Conservation (phyloP, 2,329 filamentous ascomycete species). For the Aspergillus ochraceus region DNA sequence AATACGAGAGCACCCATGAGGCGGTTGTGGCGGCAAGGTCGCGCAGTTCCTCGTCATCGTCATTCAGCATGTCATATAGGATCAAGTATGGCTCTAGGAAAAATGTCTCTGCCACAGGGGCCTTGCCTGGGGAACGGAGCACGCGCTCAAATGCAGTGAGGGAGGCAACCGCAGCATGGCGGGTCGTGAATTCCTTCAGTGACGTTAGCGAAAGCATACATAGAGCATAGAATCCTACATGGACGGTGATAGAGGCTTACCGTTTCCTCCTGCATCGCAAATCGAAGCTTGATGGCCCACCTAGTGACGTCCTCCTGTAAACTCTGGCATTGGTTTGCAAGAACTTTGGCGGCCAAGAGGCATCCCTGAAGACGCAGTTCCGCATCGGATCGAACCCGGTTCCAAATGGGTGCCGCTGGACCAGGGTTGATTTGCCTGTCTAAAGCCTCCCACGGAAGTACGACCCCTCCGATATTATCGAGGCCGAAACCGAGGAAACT, state of each 20-base stretch:
- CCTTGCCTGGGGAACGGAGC: slow-evolving; percentile 30
- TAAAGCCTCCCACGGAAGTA: slow-evolving; percentile 30
- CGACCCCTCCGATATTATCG: slow-evolving; percentile 19
- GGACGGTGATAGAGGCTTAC: slow-evolving; percentile 32
- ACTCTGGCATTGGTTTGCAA: slow-evolving; percentile 11
- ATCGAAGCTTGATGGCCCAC: slow-evolving; percentile 38
- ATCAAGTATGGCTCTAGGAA: slow-evolving; percentile 62
- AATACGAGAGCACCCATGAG: slow-evolving; percentile 38
- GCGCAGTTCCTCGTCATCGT: slow-evolving; percentile 90
- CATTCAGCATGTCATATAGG: slow-evolving; percentile 75
- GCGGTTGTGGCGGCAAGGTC: slow-evolving; percentile 55
- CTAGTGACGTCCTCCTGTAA: slow-evolving; percentile 27
- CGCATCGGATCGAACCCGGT: slow-evolving; percentile 38
- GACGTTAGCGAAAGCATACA: slow-evolving; percentile 6
- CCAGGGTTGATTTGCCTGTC: slow-evolving; percentile 26
- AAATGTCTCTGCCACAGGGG: slow-evolving; percentile 22
- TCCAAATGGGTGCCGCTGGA: slow-evolving; percentile 28
- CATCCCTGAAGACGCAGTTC: slow-evolving; percentile 40
- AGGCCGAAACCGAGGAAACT: slow-evolving; percentile 22
- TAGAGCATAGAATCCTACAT: neutral
- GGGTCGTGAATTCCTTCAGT: slow-evolving; percentile 40
- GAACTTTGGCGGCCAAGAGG: slow-evolving; percentile 30
- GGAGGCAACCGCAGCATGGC: slow-evolving; percentile 38
- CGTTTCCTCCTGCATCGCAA: slow-evolving; percentile 43
- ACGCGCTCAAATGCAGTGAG: slow-evolving; percentile 43